A percentile compares a stretch with the other conserved stretches of the same genome.
phyloP scores from a whole-genome alignment of 163 green algal species.

The Scenedesmus sp. region DNA sequence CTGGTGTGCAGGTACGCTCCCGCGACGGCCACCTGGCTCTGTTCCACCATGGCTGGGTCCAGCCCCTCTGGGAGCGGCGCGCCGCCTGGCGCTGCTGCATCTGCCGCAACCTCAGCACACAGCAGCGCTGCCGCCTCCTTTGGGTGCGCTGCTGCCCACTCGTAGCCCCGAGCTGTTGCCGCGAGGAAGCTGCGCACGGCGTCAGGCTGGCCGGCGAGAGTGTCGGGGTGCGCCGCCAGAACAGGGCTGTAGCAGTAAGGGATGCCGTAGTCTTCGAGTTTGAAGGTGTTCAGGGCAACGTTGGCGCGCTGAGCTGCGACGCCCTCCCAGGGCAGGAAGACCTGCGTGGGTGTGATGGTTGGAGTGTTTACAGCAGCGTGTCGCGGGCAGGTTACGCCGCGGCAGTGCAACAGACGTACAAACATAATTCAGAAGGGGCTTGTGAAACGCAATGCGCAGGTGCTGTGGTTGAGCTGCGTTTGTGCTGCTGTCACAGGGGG shows the following conservation, averaged over 20 bases:
- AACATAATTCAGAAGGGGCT: no score
- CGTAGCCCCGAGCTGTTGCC: slow-evolving; percentile 77
- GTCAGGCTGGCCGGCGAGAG: slow-evolving; percentile 66
- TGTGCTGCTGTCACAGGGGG: slow-evolving; percentile 69
- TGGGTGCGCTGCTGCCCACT: slow-evolving; percentile 73
- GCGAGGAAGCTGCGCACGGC: slow-evolving; percentile 72
- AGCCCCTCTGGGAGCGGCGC: slow-evolving; percentile 52
- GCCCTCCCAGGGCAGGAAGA: slow-evolving; percentile 92
- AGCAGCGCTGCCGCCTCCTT: slow-evolving; percentile 70
- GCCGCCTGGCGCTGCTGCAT: not conserved
- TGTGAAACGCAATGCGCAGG: no score
- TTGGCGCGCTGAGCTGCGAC: slow-evolving; percentile 79
- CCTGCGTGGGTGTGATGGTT: slow-evolving; percentile 71
- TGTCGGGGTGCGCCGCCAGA: slow-evolving; percentile 76
- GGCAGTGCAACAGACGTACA: no score
- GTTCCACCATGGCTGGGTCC: slow-evolving; percentile 62
- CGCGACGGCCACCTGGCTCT: not conserved
- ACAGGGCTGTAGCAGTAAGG: slow-evolving; percentile 86
- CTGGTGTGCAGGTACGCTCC: not conserved
- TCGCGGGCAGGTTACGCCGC: no score
- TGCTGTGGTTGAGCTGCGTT: not conserved
- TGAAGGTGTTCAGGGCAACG: slow-evolving; percentile 88
- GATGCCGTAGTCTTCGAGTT: slow-evolving; percentile 78
- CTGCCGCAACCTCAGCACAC: slow-evolving; percentile 4
- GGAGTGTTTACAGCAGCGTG: no score